Conservation (phyloP, 1,139 yeast species). For the Hanseniaspora sp. region DNA sequence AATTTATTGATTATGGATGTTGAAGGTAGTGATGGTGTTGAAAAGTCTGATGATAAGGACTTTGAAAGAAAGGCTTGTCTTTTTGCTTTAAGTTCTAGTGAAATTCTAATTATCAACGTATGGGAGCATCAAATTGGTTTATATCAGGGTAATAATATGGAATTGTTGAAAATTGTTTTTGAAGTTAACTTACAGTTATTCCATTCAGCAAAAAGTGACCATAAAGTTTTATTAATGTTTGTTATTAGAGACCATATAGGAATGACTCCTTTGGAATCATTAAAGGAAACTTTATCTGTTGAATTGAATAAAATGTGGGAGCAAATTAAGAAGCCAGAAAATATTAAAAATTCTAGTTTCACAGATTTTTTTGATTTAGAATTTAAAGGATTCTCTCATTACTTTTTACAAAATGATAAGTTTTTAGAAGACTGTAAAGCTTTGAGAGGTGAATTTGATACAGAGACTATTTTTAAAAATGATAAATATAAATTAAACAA, state of each 20-base stretch:
- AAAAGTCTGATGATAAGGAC: slow-evolving; percentile 96
- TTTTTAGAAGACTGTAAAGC: slow-evolving; percentile 52
- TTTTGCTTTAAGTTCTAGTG: slow-evolving; percentile 87
- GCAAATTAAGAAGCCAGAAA: slow-evolving; percentile 59
- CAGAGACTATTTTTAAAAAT: slow-evolving; percentile 43
- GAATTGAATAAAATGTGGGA: slow-evolving; percentile 76
- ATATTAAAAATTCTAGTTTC: slow-evolving; percentile 42
- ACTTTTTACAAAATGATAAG: slow-evolving; percentile 64
- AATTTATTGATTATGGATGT: slow-evolving; percentile 83
- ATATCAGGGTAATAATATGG: slow-evolving; percentile 97
- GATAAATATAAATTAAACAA: slow-evolving; percentile 52
- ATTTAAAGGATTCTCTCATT: slow-evolving; percentile 77
- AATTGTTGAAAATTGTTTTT: slow-evolving; percentile 82
- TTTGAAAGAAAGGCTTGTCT: slow-evolving; percentile 93
- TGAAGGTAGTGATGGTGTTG: slow-evolving; percentile 97
- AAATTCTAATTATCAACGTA: slow-evolving; percentile 76
- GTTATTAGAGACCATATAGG: slow-evolving; percentile 91
- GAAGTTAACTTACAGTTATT: slow-evolving; percentile 85
- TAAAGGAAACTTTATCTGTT: slow-evolving; percentile 53
- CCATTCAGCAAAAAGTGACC: slow-evolving; percentile 31
- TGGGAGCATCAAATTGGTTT: slow-evolving; percentile 98
- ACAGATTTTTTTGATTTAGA: slow-evolving; percentile 75
- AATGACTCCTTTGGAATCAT: slow-evolving; percentile 65
- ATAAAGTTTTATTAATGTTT: slow-evolving; percentile 67
- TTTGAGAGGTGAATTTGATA: slow-evolving; percentile 46